Evolutionary conservation across 139 green algal genomes (phyloP), one percentile per base, ranked within the genome.

Genomic region (Chlorella sp.): DNA sequence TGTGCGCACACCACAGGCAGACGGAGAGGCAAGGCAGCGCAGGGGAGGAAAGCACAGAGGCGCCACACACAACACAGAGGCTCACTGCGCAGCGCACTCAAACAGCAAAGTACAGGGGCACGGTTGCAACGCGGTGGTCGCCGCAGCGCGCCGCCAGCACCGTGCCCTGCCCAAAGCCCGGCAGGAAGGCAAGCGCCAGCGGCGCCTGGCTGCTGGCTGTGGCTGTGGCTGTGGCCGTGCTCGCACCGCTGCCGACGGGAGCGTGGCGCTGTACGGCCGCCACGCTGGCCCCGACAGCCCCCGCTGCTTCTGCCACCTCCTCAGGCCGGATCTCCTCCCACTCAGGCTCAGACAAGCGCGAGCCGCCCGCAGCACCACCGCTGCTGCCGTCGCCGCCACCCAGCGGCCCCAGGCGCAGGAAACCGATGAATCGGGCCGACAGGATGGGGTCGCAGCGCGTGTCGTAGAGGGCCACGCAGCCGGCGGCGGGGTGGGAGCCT

Each of bases 351-450:
- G 54, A 20, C 11, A 24, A 32, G 1, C 44, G n/a, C 43, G 17
- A 70, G 0, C 7, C 36, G n/a, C 24, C 46, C 24, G 46, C 26
- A 28, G 3, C n/a, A 14, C 38, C 28, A 32, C 64, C 43, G 17
- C 38, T n/a, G 36, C 38, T n/a, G 36, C 32, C 43, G 17, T 11
- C 46, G 46, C 38, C 19, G 36, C 32, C 76, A 20, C 36, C 40
- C 64, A 80, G 65, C 3, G 83, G 69, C 46, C 40, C 73, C 64
- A 87, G 30, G 13, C 62, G 43, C 36, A 74, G 36, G 41, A 85
- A 86, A 0, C 85, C 85, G 32, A 89, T 85, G 76, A 89, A 85
- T 22, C 85, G 68, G 5, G 85, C 85, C 20, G 78, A 76, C 26
- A 85, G 38, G 43, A 89, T 81, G 34, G 85, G 85, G 30, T 89